Percentiles rank a stretch among this genome's conserved stretches.
Evolutionary conservation across 2,329 filamentous ascomycete species (phyloP).

Genomic region (Exophiala sp.): DNA sequence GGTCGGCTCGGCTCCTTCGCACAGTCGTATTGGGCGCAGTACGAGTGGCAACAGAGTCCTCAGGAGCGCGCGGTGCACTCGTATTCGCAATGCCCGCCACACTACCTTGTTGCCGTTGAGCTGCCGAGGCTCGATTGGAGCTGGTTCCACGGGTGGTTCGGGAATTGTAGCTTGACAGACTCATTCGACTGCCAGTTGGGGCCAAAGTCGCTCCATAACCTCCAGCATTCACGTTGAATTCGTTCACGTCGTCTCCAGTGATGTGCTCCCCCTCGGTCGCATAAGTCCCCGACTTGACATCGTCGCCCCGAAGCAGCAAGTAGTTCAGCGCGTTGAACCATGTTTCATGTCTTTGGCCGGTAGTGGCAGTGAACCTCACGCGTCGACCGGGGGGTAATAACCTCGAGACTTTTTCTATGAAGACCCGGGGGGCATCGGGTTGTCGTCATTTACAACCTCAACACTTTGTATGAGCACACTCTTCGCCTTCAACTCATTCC

Average conservation of each 20-base stretch:
- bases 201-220: slow-evolving; percentile 50
- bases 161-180: slow-evolving; percentile 75
- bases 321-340: slow-evolving; percentile 98
- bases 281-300: slow-evolving; percentile 36
- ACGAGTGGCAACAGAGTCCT: slow-evolving; percentile 30
- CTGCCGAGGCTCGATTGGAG: slow-evolving; percentile 34
- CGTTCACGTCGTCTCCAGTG: slow-evolving; percentile 57
- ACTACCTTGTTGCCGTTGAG: slow-evolving; percentile 34
- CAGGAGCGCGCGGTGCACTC: slow-evolving; percentile 33
- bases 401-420: slow-evolving; percentile 86
- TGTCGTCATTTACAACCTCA: slow-evolving; percentile 85
- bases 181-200: slow-evolving; percentile 43
- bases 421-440: slow-evolving; percentile 90
- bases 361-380: slow-evolving; percentile 91
- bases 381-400: slow-evolving; percentile 81
- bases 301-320: slow-evolving; percentile 67
- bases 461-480: slow-evolving; percentile 92
- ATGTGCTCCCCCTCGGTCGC: slow-evolving; percentile 53
- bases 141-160: slow-evolving; percentile 58
- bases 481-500: slow-evolving; percentile 71
- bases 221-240: slow-evolving; percentile 85
- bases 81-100: slow-evolving; percentile 33
- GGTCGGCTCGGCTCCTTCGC: slow-evolving; percentile 34
- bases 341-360: slow-evolving; percentile 89
- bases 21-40: slow-evolving; percentile 24